Conservation (phyloP, 768 basidiomycete genomes). For the Rhodosporidiobolus odoratus region DNA sequence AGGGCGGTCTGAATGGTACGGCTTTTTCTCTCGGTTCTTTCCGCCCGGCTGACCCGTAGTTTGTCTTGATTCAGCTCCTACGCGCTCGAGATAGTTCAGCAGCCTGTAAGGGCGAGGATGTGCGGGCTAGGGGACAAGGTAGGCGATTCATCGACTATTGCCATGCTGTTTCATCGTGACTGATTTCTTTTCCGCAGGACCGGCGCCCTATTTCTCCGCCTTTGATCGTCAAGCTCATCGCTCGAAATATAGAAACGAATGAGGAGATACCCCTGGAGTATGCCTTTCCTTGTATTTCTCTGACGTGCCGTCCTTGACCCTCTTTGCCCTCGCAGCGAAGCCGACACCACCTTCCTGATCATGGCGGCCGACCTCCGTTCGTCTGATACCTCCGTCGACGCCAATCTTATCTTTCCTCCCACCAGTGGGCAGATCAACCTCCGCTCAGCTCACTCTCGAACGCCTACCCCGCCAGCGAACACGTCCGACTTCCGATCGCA, state of each 20-base stretch:
- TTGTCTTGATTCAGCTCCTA: too few relatives aligned
- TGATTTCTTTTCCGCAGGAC: constrained; percentile 58
- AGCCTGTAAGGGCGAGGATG: too few relatives aligned
- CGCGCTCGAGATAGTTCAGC: too few relatives aligned
- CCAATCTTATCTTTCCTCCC: constrained; percentile 84
- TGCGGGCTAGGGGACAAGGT: too few relatives aligned
- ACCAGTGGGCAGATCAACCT: background rate
- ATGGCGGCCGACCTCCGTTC: constrained; percentile 93
- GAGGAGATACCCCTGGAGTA: constrained; percentile 69
- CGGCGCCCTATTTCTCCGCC: constrained; percentile 87
- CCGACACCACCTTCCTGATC: constrained; percentile 60
- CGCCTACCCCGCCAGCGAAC: constrained; percentile 19
- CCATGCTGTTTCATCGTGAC: too few relatives aligned
- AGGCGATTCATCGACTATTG: too few relatives aligned
- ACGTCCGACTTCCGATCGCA: constrained; percentile 20
- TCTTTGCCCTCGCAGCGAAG: background rate
- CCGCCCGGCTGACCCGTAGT: too few relatives aligned
- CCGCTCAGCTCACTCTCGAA: constrained; percentile 50
- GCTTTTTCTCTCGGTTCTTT: too few relatives aligned
- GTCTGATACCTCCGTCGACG: constrained; percentile 69
- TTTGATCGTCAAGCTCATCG: constrained; percentile 63
- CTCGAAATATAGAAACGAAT: constrained; percentile 59
- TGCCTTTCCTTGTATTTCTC: constrained; percentile 43
- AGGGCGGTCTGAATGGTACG: too few relatives aligned
- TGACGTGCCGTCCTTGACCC: too few relatives aligned